phyloP scores from a whole-genome alignment of 2,329 filamentous ascomycete genomes.

The Hypoxylon sp. region DNA sequence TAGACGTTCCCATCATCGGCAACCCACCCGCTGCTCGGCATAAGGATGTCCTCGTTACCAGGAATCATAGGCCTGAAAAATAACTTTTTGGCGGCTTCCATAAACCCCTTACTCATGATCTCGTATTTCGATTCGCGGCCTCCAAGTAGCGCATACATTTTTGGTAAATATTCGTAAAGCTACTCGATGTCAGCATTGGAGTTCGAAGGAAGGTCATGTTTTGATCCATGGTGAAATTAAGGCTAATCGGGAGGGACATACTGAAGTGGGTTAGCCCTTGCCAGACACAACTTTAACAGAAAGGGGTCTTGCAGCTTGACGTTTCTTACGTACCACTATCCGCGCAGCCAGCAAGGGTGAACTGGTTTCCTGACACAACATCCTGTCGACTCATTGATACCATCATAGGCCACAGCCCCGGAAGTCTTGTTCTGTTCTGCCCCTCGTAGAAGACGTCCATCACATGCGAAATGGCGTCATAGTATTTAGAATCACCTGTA shows the following conservation, averaged over 20 bases:
- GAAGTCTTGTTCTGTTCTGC: constrained; percentile 76
- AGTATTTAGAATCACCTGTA: constrained; percentile 80
- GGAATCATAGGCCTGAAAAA: constrained; percentile 77
- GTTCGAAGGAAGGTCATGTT: not conserved
- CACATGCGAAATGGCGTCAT: constrained; percentile 77
- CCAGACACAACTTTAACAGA: not conserved
- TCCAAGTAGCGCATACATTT: constrained; percentile 76
- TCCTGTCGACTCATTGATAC: constrained; percentile 67
- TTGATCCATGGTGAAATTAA: not conserved
- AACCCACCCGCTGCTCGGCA: constrained; percentile 66
- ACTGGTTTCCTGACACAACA: constrained; percentile 59
- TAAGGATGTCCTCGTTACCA: constrained; percentile 70
- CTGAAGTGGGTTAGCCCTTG: constrained; percentile 1
- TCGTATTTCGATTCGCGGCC: constrained; percentile 63
- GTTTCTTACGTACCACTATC: constrained; percentile 51
- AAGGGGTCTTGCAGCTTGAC: not conserved
- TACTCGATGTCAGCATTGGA: not conserved
- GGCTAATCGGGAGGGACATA: not conserved
- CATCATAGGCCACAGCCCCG: constrained; percentile 79
- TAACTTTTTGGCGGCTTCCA: constrained; percentile 73
- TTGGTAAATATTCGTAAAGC: constrained; percentile 71
- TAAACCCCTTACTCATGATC: constrained; percentile 60
- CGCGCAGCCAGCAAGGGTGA: constrained; percentile 57
- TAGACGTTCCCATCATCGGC: constrained; percentile 5
- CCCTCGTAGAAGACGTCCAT: constrained; percentile 75